Base-by-base conservation (phyloP, 2,329 filamentous ascomycete genomes). In the Aspergillus sojae region DNA sequence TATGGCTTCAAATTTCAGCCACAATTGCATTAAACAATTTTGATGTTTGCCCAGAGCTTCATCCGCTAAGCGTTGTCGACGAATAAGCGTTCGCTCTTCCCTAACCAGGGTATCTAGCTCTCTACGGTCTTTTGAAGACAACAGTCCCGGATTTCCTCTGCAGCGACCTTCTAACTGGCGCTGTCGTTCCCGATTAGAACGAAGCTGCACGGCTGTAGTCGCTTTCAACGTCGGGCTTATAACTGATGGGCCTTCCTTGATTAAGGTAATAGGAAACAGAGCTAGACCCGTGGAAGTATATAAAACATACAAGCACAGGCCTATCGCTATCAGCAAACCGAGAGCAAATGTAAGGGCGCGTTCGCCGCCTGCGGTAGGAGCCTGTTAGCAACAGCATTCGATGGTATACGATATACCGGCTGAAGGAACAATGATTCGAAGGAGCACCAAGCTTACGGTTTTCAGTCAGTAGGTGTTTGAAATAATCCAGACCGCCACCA, bases 261-360 rank as follows among this genome's bases (percentile, higher is more conserved):
- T 96, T 75, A 97, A 88, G 10, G 91, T 91, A 26, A 97, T 87
- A 1, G 95, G 95, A 21, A 98, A 86, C 21, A 98, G 85, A 2
- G 95, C 95, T 63, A 99, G 85, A 1, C 95, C 95, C 12, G 91
- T 87, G 4, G 92, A 92, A 1, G 94, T 97, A 77, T 99, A 98
- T 53, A 97, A 77, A 56, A 92, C 85, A 77, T 97, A 98, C 2
- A 97, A 84, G 19, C 96, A 78, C 0, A 93, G 94, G 4, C 95
- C 95, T 34, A 97, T 81, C 0, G 92, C 93, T 60, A 96, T 90
- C 48, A 99, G 84, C n/a, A 97, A 83, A 0, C 95, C 95, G 26
- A 97, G 83, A 2, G 89, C 89, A 79, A 99, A 99, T 0, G 93
- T 94, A 58, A 99, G 82, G 0, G 94, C 93, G 75, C 95, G 92